phyloP scores from a whole-genome alignment of 768 basidiomycete species.

The Leccinum longicurvipes region DNA sequence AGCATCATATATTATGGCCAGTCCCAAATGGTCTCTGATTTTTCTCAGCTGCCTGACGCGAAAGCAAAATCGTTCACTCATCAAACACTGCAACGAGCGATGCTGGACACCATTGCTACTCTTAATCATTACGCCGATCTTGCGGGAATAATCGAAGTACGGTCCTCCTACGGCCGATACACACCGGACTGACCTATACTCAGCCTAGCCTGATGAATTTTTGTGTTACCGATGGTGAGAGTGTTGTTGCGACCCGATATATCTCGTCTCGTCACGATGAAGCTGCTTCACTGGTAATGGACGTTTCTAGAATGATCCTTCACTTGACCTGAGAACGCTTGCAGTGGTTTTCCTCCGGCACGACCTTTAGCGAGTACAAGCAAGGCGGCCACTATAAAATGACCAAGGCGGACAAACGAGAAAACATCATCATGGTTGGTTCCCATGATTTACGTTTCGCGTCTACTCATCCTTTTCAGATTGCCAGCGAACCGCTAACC shows the following conservation, averaged over 20 bases:
- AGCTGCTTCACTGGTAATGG: conserved; percentile 79
- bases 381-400: conserved; percentile 91
- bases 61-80: conserved; percentile 74
- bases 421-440: conserved; percentile 87
- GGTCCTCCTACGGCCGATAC: conserved; percentile 1
- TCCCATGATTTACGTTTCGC: conserved; percentile 1
- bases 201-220: conserved; percentile 93
- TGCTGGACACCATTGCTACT: conserved; percentile 81
- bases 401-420: conserved; percentile 93
- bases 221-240: conserved; percentile 93
- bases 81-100: conserved; percentile 69
- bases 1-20: background rate
- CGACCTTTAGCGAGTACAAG: conserved; percentile 86
- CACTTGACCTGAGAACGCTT: conserved; percentile 6
- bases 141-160: conserved; percentile 68
- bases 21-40: conserved; percentile 6
- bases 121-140: conserved; percentile 76
- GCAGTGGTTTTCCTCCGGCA: conserved; percentile 94
- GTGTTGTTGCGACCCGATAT: conserved; percentile 91
- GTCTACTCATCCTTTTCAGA: conserved; percentile 38
- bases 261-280: conserved; percentile 90
- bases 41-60: conserved; percentile 69
- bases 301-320: background rate
- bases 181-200: conserved; percentile 1
- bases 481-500: conserved; percentile 91